Evolutionary conservation across 176 grass and related monocot species (phyloP).

Genomic region (Triticum timopheevii): DNA sequence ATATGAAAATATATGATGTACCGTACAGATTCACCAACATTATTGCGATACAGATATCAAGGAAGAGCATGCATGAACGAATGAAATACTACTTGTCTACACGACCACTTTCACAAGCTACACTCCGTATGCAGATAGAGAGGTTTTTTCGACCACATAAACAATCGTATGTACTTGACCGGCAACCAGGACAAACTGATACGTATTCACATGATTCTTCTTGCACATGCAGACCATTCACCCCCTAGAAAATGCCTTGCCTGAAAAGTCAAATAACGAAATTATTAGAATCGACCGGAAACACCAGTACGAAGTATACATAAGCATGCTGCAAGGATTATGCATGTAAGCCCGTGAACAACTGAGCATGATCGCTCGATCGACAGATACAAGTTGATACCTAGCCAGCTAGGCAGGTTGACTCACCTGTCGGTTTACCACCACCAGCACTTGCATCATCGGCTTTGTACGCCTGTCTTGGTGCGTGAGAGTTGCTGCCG

Average conservation of each 20-base stretch:
- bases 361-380: too few relatives aligned
- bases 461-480: not conserved
- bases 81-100: not conserved
- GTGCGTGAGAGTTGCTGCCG: not conserved
- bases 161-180: too few relatives aligned
- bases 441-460: not conserved
- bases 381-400: too few relatives aligned
- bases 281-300: not conserved
- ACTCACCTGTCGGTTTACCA: not conserved
- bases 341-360: too few relatives aligned
- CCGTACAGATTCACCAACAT: too few relatives aligned
- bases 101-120: not conserved
- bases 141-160: too few relatives aligned
- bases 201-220: not conserved
- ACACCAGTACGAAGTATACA: too few relatives aligned
- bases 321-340: too few relatives aligned
- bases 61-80: not conserved
- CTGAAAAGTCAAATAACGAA: not conserved
- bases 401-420: not conserved
- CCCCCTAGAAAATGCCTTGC: accelerated
- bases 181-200: not conserved
- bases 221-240: not conserved
- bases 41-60: not conserved
- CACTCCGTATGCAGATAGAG: not conserved
- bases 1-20: too few relatives aligned